Evolutionary conservation across 805 yeast genomes (phyloP), one percentile per base, ranked within the genome.

Genomic region (Starmerella sirachaensis): DNA sequence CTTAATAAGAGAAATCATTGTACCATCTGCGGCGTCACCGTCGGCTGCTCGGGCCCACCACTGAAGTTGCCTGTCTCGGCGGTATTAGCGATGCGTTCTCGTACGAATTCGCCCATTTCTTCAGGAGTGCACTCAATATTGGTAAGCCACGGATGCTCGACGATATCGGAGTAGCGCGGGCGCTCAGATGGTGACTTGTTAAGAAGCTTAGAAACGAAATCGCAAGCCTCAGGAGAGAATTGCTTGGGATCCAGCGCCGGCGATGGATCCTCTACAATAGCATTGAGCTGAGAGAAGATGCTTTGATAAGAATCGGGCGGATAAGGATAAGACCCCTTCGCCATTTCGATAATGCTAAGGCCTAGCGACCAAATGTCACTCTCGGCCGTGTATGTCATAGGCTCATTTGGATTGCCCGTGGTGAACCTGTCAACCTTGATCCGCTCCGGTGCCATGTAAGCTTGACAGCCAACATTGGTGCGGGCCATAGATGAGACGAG

Each of bases 401-500:
- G 41, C 35, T 41, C 31, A 21, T 32, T 35, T 6, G 45, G 45
- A 64, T 75, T 43, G 69, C 52, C 49, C 20, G 48, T 46, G 26
- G 46, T 41, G 25, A 51, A 48, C n/a, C 46, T 46, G 32, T 43
- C 47, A 13, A 48, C 49, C 41, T 49, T 47, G 50, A 91, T 91
- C 54, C 98, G 71, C 57, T 88, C 98, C 1, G 98, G 98, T 1
- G 97, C 97, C 97, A 91, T 91, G 59, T 88, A 88, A 1, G 94
- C 80, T 61, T 91, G 98, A 60, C 98, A 88, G 4, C 98, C 98
- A 48, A 88, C 84, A 51, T 91, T 88, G 0, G 98, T 88, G 52
- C 84, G 76, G 12, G 97, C 97, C 51, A 88, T 66, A 0, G 94
- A 83, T 2, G 96, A 94, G 17, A 91, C 97, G 44, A 88, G 64